Base-by-base conservation (phyloP, 2,329 filamentous ascomycete species). In the Huntiella abstrusa region DNA sequence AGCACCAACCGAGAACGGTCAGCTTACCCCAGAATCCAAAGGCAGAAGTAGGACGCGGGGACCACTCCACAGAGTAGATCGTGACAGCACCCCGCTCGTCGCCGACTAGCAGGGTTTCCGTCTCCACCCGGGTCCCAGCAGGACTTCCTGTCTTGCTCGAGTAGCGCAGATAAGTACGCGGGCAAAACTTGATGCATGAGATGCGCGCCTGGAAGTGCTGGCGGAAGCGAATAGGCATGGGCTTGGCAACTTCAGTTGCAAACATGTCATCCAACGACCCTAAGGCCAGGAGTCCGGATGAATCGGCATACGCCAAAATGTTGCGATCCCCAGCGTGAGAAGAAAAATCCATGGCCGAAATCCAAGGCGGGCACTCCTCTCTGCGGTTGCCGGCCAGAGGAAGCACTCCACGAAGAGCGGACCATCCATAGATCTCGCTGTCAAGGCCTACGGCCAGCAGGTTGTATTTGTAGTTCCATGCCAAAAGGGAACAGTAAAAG, bases 1-100 rank as follows among this genome's bases (percentile, higher is more conserved):
- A 70, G 54, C 96, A 79, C 52, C 78, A 77, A 16, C 81, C 79
- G 44, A 94, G 64, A 17, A 95, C 66, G 1, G 73, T 83, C 65
- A 93, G 78, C 33, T 77, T 71, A 11, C 87, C 86, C 28, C 75
- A 70, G 83, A 84, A 93, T 55, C 83, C 77, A 63, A 69, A 76
- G 36, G 69, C 62, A 33, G n/a, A n/a, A 10, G 13, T 15, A 11
- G 32, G 28, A 7, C 8, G 11, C 43, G 70, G 63, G 4, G 77
- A 74, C 87, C 88, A 96, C 59, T 96, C 87, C 6, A 98, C 68
- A 1, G 80, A 73, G 62, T 95, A 98, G 57, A 92, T 86, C 60
- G 85, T 91, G 3, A 96, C 65, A 48, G 78, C 77, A 0, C 91
- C 91, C 32, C 67, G 61, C 55, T 95, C 84, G 52, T 95, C 86